Percentiles rank a stretch among this genome's conserved stretches.
Evolutionary conservation across 805 yeast species (phyloP).

Genomic region (Yarrowia bubula): DNA sequence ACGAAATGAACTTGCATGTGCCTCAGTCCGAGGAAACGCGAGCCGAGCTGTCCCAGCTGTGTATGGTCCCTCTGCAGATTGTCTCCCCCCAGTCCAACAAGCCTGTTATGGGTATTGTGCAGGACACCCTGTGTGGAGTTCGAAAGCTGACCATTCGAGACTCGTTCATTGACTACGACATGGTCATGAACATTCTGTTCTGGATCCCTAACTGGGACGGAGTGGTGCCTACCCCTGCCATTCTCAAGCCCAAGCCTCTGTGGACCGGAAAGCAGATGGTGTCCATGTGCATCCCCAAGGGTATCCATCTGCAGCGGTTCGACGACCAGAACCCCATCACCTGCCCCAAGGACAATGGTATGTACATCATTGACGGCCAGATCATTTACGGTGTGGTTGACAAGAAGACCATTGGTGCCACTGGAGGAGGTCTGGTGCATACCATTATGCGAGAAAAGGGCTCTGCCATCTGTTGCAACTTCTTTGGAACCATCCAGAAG

Average conservation of each 20-base stretch:
- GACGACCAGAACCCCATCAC: constrained; percentile 83
- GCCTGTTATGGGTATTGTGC: constrained; percentile 99
- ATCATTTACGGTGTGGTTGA: constrained; percentile 97
- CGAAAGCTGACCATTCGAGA: constrained; percentile 95
- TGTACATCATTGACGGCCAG: constrained; percentile 93
- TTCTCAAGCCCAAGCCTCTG: constrained; percentile 87
- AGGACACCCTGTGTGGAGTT: constrained; percentile 95
- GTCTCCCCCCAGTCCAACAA: constrained; percentile 98
- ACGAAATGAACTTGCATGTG: constrained; percentile 98
- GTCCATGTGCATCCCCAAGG: constrained; percentile 91
- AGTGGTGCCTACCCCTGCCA: constrained; percentile 91
- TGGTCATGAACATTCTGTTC: constrained; percentile 92
- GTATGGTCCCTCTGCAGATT: constrained; percentile 97
- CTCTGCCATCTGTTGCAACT: constrained; percentile 79
- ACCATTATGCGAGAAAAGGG: constrained; percentile 98
- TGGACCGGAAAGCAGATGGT: constrained; percentile 97
- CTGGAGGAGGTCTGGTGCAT: constrained; percentile 97
- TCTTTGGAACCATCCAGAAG: constrained; percentile 90
- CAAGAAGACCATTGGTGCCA: constrained; percentile 97
- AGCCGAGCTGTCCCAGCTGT: constrained; percentile 90
- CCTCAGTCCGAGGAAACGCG: constrained; percentile 98
- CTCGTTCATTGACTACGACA: constrained; percentile 81
- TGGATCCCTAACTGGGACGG: constrained; percentile 99
- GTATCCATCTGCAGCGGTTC: constrained; percentile 89
- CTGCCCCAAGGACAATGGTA: constrained; percentile 91